Conservation (phyloP, 1,284 basidiomycete species). For the Phlebopus sp. region DNA sequence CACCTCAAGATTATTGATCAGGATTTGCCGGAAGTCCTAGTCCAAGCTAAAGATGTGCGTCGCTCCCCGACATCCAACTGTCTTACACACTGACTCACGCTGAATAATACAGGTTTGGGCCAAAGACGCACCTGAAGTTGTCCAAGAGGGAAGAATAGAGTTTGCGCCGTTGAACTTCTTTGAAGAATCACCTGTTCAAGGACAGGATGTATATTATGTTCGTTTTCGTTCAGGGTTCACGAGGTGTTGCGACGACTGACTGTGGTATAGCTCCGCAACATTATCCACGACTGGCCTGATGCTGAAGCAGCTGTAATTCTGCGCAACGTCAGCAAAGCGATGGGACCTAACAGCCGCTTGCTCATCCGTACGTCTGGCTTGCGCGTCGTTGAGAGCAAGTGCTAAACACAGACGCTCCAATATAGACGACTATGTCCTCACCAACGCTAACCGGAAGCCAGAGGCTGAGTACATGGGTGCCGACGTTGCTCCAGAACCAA, state of each 20-base stretch:
- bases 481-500: constrained; percentile 25
- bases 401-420: neutral
- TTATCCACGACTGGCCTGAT: constrained; percentile 28
- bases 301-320: constrained; percentile 20
- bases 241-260: neutral
- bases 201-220: constrained; percentile 47
- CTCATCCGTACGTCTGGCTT: constrained; percentile 22
- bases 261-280: constrained; percentile 21
- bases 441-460: constrained; percentile 6
- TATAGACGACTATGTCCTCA: constrained; percentile 23
- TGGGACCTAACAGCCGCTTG: constrained; percentile 25
- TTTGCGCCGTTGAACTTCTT: constrained; percentile 48
- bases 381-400: neutral
- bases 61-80: neutral
- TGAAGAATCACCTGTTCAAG: constrained; percentile 35
- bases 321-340: constrained; percentile 18
- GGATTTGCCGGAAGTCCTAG: constrained; percentile 40
- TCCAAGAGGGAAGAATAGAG: constrained; percentile 34
- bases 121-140: constrained; percentile 31
- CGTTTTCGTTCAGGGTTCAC: constrained; percentile 12
- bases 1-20: constrained; percentile 44
- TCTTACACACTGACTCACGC: neutral
- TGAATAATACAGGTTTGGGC: constrained; percentile 33
- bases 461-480: constrained; percentile 7
- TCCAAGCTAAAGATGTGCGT: constrained; percentile 31